Base-by-base conservation (phyloP, 495 filamentous ascomycete species). In the Aspergillus baeticus region DNA sequence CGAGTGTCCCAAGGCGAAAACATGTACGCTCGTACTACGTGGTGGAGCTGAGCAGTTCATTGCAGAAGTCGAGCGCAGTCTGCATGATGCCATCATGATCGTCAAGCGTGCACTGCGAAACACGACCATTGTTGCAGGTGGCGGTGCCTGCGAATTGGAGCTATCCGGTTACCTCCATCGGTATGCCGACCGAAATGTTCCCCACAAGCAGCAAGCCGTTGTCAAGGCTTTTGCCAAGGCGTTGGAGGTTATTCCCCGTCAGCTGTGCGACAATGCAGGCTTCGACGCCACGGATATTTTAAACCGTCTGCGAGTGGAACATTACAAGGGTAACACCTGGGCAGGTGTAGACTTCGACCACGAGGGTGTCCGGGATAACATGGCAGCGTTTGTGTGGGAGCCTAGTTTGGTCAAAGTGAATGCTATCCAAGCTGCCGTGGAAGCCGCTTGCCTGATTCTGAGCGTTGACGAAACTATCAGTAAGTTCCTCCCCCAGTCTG, bases 81-180 rank as follows among this genome's bases (percentile, higher is more conserved):
- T 98, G 54, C 94, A 98, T 74, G 94, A 98, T 68, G 94, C 93
- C 38, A 96, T 98, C 77, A 98, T 98, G 94, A 94, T 98, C 60
- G 94, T 98, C 60, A 97, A 96, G 81, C 91, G 95, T 44, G 90
- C 93, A 23, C 89, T 97, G 68, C 88, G 89, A 77, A 93, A 98
- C 76, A 86, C 87, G 58, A 89, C 83, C 62, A 96, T 98, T 63
- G 94, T 98, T 31, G 94, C 92, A 22, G 94, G 94, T 55, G 94
- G 94, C 60, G 94, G 94, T 64, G 93, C 94, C 13, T 85, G 82
- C 67, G 94, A 98, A 81, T 97, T 98, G 93, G 94, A 97, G 75
- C 71, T 98, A 45, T 96, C 91, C 6, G 87, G 90, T 45, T 92
- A 96, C 73, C 84, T 98, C 59, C 91, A 96, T 77, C 80, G 86